Base-by-base conservation (phyloP, 139 green algal genomes). In the Chlorella sp. region DNA sequence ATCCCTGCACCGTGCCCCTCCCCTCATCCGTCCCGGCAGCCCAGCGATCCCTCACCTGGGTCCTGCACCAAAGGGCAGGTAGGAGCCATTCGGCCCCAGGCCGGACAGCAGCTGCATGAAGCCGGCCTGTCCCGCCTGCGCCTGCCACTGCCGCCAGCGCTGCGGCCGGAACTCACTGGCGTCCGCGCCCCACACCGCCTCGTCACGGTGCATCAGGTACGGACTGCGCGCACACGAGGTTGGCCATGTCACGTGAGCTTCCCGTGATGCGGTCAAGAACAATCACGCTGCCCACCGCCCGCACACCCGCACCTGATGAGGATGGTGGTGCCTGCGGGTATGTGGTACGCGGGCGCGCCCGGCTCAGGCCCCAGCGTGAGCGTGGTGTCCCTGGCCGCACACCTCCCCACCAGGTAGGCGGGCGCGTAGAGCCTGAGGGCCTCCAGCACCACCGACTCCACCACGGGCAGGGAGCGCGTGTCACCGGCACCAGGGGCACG, bases 51-150 rank as follows among this genome's bases (percentile, higher is more conserved):
- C n/a, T n/a, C n/a, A n/a, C n/a, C n/a, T n/a, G n/a, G n/a, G n/a
- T n/a, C n/a, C n/a, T n/a, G n/a, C n/a, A n/a, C 91, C 88, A 78
- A 94, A 94, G 0, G 90, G 90, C n/a, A 93, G 23, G 69, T 90
- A 92, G 0, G 73, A 78, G 0, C 81, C 81, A 69, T 91, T 92
- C 26, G 84, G 82, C 0, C 91, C 91, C 72, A 94, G 63, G 35
- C 76, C 80, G 20, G 67, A 76, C 24, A 91, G 69, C 2, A 79
- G 49, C 0, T 60, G 4, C 74, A 76, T 80, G 69, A 61, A 79
- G 67, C 67, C 71, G 6, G 29, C 33, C 2, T 74, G 64, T 1
- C 51, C 36, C 10, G 61, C 30, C 14, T 31, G 1, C 14, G 22
- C 17, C 62, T 88, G 80, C 60, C 86, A 65, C 33, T 70, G 68